phyloP scores from a whole-genome alignment of 2,329 filamentous ascomycete genomes.

The Ophiostoma angusticollis region DNA sequence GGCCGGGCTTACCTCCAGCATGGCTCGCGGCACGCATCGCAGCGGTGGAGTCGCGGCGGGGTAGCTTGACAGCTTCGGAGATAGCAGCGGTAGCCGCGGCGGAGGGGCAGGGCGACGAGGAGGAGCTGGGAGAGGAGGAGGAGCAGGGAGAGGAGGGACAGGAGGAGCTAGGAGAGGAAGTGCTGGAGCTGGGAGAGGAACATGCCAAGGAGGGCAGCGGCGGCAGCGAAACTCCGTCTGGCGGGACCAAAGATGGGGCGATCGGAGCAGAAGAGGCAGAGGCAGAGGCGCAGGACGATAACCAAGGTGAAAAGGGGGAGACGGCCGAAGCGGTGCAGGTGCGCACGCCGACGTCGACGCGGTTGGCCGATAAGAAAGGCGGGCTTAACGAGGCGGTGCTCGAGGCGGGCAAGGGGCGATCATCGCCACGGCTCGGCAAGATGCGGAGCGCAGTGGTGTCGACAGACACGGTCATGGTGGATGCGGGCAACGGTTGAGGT shows the following conservation, averaged over 20 bases:
- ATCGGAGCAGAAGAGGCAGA: background rate
- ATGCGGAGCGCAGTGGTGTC: slow-evolving; percentile 3
- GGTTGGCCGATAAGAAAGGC: slow-evolving; percentile 17
- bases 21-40: slow-evolving; percentile 29
- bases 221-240: slow-evolving; percentile 16
- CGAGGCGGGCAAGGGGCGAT: slow-evolving; percentile 12
- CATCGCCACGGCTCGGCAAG: slow-evolving; percentile 16
- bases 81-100: background rate
- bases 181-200: slow-evolving; percentile 7
- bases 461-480: slow-evolving; percentile 19
- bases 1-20: slow-evolving; percentile 47
- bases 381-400: slow-evolving; percentile 8
- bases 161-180: background rate
- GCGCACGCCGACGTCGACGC: slow-evolving; percentile 19
- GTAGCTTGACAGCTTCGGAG: too few species aligned
- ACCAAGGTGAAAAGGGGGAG: background rate
- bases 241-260: background rate
- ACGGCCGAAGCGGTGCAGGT: slow-evolving; percentile 24
- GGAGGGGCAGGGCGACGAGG: background rate
- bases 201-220: background rate
- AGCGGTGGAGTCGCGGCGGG: background rate
- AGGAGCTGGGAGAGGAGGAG: background rate
- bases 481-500: slow-evolving; percentile 10
- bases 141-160: background rate
- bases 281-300: background rate